Evolutionary conservation across 225 moss, liverwort and hornwort species (phyloP), one percentile per base, ranked within the genome.

Genomic region (Sphagnum tenellum): DNA sequence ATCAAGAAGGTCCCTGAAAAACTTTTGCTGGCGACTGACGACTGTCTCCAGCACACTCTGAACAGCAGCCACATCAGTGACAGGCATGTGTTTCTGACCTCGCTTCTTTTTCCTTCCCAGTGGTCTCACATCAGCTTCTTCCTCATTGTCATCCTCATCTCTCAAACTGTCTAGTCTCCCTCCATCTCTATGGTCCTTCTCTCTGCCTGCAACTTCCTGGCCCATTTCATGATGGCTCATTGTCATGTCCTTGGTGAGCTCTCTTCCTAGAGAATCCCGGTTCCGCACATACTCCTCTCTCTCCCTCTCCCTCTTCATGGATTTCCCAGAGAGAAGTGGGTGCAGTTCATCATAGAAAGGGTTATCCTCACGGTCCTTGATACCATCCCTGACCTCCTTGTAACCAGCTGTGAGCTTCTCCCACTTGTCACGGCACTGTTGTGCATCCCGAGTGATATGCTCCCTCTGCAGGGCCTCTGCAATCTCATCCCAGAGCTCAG

Each of bases 351-450:
- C 85, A 62, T 83, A 94, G 75, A 94, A 91, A 3, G 91, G 94
- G 66, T 94, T 91, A 57, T 89, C 87, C 64, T 89, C 94, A 60
- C 89, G 79, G 45, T 94, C 89, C 70, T 88, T 94, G 11, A 77
- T 69, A 29, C 91, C 94, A 53, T 94, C 94, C 48, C 89, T 79
- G 7, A 94, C 89, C 67, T 94, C 91, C 82, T 94, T 94, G 72
- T 94, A 94, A 29, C 94, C 91, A 3, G 89, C 91, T 10, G 86
- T 94, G 45, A 94, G 77, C 71, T 94, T 94, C 82, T 94, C 94
- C 94, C 94, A 94, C 72, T 94, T 94, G 68, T 94, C 91, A 55
- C 91, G 79, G 71, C 91, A 94, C 73, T 94, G 87, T 66, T 94
- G 91, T 0, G 94, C 91, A 68, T 94, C 94, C 47, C 94, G 81